A percentile compares a stretch with the other conserved stretches of the same genome.
phyloP scores from a whole-genome alignment of 176 grass and related monocot genomes.

The Luzula sylvatica region DNA sequence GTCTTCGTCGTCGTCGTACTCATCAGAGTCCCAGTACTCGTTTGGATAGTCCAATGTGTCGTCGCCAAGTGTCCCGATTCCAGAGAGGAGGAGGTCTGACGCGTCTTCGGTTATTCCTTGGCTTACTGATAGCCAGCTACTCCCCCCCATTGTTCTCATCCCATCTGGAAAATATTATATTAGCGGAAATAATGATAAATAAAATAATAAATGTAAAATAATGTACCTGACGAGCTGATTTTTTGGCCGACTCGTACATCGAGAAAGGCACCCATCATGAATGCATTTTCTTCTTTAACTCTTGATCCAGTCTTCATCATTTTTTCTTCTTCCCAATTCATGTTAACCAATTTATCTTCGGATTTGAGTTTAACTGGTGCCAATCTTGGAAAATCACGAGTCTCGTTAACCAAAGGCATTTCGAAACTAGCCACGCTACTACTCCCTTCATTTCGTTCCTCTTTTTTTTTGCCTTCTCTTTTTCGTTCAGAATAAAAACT shows the following conservation, averaged over 20 bases:
- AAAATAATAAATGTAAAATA: slow-evolving; percentile 1
- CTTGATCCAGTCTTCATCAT: slow-evolving; percentile 46
- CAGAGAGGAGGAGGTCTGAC: slow-evolving; percentile 69
- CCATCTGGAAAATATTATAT: slow-evolving; percentile 37
- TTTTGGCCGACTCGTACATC: slow-evolving; percentile 94
- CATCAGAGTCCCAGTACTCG: slow-evolving; percentile 99
- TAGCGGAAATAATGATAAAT: slow-evolving; percentile 11
- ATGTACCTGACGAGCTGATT: slow-evolving; percentile 73
- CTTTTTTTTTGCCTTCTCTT: slow-evolving; percentile 47
- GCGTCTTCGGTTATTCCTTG: slow-evolving; percentile 96
- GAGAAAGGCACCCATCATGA: slow-evolving; percentile 89
- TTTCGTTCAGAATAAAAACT: slow-evolving; percentile 23
- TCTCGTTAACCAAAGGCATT: slow-evolving; percentile 40
- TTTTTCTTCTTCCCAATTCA: slow-evolving; percentile 71
- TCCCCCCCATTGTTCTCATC: slow-evolving; percentile 50
- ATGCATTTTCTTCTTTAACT: slow-evolving; percentile 55
- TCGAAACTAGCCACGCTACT: slow-evolving; percentile 53
- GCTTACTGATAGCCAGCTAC: slow-evolving; percentile 79
- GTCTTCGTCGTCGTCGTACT: slow-evolving; percentile 91
- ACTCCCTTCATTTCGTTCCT: slow-evolving; percentile 35
- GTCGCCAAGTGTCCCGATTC: slow-evolving; percentile 75
- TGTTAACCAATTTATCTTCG: slow-evolving; percentile 81
- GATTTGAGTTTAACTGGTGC: slow-evolving; percentile 87
- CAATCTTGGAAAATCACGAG: slow-evolving; percentile 57
- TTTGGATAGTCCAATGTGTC: slow-evolving; percentile 82